Conservation (phyloP, 2,329 filamentous ascomycete genomes). For the Fusarium nygamai region DNA sequence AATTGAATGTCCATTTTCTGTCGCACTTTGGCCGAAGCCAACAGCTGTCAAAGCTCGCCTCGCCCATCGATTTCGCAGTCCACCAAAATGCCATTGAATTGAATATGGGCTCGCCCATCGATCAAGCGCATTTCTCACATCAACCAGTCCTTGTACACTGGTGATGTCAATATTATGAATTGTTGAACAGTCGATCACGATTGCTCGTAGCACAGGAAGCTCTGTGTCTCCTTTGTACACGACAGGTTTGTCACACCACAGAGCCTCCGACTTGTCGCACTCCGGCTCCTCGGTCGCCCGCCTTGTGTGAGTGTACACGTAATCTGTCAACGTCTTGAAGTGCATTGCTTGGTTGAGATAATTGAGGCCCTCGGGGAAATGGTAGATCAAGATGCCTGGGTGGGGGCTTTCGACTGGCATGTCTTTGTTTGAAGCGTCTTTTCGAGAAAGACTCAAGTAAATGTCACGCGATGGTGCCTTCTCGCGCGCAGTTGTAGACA, state of each 20-base stretch:
- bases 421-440: constrained; percentile 57
- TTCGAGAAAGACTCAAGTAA: constrained; percentile 54
- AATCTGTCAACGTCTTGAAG: constrained; percentile 51
- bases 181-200: constrained; percentile 67
- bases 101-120: constrained; percentile 59
- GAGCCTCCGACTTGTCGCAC: constrained; percentile 53
- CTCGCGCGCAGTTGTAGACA: not conserved
- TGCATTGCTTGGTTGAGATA: constrained; percentile 63
- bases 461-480: constrained; percentile 42
- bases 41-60: constrained; percentile 64
- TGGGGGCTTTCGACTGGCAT: constrained; percentile 55
- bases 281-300: constrained; percentile 51
- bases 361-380: constrained; percentile 62
- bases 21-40: constrained; percentile 62
- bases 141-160: constrained; percentile 65
- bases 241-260: constrained; percentile 62
- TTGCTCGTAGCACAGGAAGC: constrained; percentile 60
- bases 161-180: constrained; percentile 68
- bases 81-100: constrained; percentile 65
- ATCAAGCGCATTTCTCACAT: constrained; percentile 64
- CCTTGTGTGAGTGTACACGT: constrained; percentile 46
- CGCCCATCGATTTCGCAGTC: constrained; percentile 65
- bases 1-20: constrained; percentile 41
- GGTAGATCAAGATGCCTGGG: constrained; percentile 63
- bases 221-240: constrained; percentile 11